phyloP scores from a whole-genome alignment of 1,284 basidiomycete genomes.

The Pseudozyma pruni region DNA sequence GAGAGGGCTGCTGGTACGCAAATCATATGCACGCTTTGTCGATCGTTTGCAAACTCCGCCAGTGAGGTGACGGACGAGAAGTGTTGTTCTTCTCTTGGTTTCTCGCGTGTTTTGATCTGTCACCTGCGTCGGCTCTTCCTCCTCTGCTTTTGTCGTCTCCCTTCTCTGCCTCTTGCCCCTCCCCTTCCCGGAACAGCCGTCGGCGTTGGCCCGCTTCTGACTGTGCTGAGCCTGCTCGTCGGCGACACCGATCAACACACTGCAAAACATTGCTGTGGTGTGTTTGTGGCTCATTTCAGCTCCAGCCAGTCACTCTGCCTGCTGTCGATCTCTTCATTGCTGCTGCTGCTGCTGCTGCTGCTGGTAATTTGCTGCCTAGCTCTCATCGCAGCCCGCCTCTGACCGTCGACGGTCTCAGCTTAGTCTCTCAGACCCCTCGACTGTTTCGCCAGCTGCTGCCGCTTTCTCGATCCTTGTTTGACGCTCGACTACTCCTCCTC shows the following conservation, averaged over 20 bases:
- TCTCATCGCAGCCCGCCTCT: background rate
- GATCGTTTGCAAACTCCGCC: constrained; percentile 34
- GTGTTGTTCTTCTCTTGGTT: constrained; percentile 13
- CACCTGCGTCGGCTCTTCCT: constrained; percentile 9
- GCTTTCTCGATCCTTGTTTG: constrained; percentile 1
- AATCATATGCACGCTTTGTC: constrained; percentile 22
- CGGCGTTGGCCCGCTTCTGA: constrained; percentile 12
- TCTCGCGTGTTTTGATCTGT: constrained; percentile 34
- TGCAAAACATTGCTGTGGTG: constrained; percentile 1
- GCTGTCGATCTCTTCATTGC: background rate
- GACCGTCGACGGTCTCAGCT: background rate
- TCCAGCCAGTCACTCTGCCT: background rate
- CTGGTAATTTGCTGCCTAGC: background rate
- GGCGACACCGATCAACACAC: constrained; percentile 6
- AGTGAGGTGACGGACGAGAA: background rate
- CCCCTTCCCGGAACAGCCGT: background rate
- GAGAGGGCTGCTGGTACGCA: constrained; percentile 2
- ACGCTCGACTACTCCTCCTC: background rate
- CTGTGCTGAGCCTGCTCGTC: constrained; percentile 1
- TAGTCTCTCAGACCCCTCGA: background rate
- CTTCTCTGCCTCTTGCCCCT: background rate
- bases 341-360: background rate
- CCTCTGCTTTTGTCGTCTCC: background rate
- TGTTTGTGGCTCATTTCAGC: too few relatives aligned
- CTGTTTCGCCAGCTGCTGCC: background rate